Percentiles rank a stretch among this genome's conserved stretches.
phyloP scores from a whole-genome alignment of 2,329 filamentous ascomycete genomes.

The Diplodia scrobiculata region DNA sequence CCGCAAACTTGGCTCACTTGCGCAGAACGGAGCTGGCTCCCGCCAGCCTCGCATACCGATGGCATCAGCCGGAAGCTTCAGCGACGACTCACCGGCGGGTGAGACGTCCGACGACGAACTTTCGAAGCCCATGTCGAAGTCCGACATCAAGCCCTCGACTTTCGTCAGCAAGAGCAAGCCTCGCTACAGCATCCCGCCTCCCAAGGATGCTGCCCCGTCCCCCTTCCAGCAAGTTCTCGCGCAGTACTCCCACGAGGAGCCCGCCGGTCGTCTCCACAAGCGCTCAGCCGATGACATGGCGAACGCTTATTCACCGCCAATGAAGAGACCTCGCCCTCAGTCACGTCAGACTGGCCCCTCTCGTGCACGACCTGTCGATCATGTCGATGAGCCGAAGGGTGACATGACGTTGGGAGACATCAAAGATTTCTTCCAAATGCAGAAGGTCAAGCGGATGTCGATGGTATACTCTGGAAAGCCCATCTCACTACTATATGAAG shows the following conservation, averaged over 20 bases:
- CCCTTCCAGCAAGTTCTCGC: background rate
- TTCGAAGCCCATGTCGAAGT: slow-evolving; percentile 54
- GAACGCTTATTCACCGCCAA: slow-evolving; percentile 29
- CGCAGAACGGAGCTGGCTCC: slow-evolving; percentile 33
- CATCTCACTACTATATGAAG: slow-evolving; percentile 53
- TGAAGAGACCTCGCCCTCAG: slow-evolving; percentile 8
- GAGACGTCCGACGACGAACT: slow-evolving; percentile 44
- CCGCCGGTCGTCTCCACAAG: slow-evolving; percentile 33
- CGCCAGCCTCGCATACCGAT: slow-evolving; percentile 35
- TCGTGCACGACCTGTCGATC: slow-evolving; percentile 39
- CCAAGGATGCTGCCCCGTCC: background rate
- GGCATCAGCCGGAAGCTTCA: slow-evolving; percentile 60
- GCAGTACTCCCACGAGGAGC: background rate
- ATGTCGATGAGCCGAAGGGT: background rate
- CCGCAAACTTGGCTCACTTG: slow-evolving; percentile 39
- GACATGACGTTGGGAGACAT: slow-evolving; percentile 39
- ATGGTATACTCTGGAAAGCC: slow-evolving; percentile 52
- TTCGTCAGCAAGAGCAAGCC: slow-evolving; percentile 48
- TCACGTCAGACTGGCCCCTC: slow-evolving; percentile 39
- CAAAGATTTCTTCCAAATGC: slow-evolving; percentile 51
- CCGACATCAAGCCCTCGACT: slow-evolving; percentile 63
- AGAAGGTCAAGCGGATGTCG: slow-evolving; percentile 57
- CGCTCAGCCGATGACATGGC: slow-evolving; percentile 39
- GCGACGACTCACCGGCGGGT: slow-evolving; percentile 53
- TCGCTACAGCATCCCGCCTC: background rate